Evolutionary conservation across 371 early-diverging fungal species (phyloP).

Genomic region (Lichtheimia ramosa): DNA sequence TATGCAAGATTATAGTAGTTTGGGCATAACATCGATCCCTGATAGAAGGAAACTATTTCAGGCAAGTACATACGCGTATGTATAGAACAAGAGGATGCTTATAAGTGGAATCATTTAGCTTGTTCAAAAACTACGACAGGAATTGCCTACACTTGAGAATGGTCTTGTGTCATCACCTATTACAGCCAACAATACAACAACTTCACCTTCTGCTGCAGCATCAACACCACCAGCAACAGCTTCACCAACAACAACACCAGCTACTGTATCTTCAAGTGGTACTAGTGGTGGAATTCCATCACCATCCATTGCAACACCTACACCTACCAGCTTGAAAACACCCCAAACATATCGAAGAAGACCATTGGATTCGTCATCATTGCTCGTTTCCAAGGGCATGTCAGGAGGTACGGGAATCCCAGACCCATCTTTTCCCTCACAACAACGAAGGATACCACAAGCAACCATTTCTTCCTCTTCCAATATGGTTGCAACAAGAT

Average conservation of each 20-base stretch:
- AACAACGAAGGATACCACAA: slow-evolving; percentile 9
- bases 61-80: slow-evolving; percentile 4
- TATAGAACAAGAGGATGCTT: not conserved
- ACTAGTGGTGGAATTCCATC: not conserved
- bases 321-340: slow-evolving; percentile 16
- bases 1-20: slow-evolving; percentile 78
- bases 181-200: not conserved
- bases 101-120: slow-evolving; percentile 8
- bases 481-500: slow-evolving; percentile 13
- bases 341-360: slow-evolving; percentile 22
- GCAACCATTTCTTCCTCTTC: slow-evolving; percentile 15
- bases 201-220: slow-evolving; percentile 5
- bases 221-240: slow-evolving; percentile 1
- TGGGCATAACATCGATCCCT: slow-evolving; percentile 77
- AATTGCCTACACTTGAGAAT: slow-evolving; percentile 29
- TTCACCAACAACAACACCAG: not conserved
- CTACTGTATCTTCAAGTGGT: slow-evolving; percentile 3
- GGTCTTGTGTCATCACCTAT: slow-evolving; percentile 26
- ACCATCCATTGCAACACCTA: not conserved
- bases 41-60: slow-evolving; percentile 76
- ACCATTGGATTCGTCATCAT: slow-evolving; percentile 10
- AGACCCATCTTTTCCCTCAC: slow-evolving; percentile 4
- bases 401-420: slow-evolving; percentile 6
- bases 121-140: slow-evolving; percentile 30
- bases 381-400: not conserved